These are phyloP conservation scores for Mycena sanguinolenta DNA, from an alignment of 768 basidiomycete species.

Conservation along the genomic window DNA sequence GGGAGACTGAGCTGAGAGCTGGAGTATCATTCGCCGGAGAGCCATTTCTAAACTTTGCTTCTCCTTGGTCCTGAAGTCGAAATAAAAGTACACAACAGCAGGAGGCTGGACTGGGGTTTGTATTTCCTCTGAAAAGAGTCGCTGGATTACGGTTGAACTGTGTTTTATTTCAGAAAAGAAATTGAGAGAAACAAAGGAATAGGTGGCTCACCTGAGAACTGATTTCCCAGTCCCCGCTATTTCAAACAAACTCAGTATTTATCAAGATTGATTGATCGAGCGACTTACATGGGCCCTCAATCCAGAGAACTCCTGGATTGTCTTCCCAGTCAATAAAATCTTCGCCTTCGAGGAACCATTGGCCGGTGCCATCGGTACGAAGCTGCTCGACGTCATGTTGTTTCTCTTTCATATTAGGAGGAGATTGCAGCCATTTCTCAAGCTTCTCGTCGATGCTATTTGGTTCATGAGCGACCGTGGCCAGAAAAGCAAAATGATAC, in stretches of 20 bases:
- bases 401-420: not conserved
- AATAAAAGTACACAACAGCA: conserved; percentile 13
- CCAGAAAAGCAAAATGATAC: not conserved
- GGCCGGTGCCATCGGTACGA: not conserved
- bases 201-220: conserved; percentile 7
- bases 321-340: conserved; percentile 15
- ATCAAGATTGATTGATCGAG: not conserved
- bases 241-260: not conserved
- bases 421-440: conserved; percentile 1
- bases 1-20: conserved; percentile 10
- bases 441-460: not conserved
- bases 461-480: not conserved
- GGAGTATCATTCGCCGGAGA: conserved; percentile 4
- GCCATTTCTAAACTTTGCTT: not conserved
- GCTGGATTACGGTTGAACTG: not conserved
- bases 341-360: not conserved
- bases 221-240: conserved; percentile 16
- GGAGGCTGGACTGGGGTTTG: not conserved
- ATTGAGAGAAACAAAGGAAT: not conserved
- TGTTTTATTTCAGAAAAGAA: not conserved
- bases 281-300: not conserved
- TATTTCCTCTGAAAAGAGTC: not conserved
- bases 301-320: conserved; percentile 3
- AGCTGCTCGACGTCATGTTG: not conserved
- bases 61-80: conserved; percentile 1